These are phyloP conservation scores for Lithospermum erythrorhizon DNA, from an alignment of 257 asterid species.

Conservation along the genomic window DNA sequence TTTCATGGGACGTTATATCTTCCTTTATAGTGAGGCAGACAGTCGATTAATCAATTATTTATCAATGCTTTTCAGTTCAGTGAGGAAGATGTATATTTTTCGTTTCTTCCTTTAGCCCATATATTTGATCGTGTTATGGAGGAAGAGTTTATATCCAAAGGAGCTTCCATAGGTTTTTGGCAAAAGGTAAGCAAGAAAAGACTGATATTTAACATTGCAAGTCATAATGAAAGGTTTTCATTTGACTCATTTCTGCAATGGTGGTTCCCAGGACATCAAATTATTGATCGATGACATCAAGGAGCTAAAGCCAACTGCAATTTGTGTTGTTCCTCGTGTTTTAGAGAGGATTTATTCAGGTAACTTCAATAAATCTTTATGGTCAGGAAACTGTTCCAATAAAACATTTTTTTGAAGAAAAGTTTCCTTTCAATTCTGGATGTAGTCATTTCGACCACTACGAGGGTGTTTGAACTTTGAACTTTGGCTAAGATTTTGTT, in stretches of 20 bases:
- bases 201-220: neutral
- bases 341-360: conserved; percentile 76
- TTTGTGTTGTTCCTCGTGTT: conserved; percentile 77
- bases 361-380: conserved; percentile 4
- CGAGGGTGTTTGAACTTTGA: too few species aligned
- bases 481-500: too few species aligned
- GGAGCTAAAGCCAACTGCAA: conserved; percentile 61
- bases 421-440: neutral
- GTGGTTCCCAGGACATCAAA: conserved; percentile 46
- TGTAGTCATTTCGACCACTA: too few species aligned
- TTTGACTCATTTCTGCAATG: neutral
- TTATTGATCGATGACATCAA: conserved; percentile 55
- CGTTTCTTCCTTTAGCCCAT: conserved; percentile 81
- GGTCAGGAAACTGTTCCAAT: neutral
- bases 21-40: neutral
- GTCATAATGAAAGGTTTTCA: neutral
- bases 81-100: conserved; percentile 52
- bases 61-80: conserved; percentile 35
- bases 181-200: conserved; percentile 36
- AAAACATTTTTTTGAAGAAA: neutral
- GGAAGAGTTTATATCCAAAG: conserved; percentile 59
- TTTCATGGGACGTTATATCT: neutral
- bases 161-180: conserved; percentile 84
- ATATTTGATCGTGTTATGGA: conserved; percentile 77
- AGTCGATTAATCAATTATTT: neutral